These are phyloP conservation scores for Aspergillus sp. DNA, from an alignment of 2,329 filamentous ascomycete genomes.

Conservation along the genomic window DNA sequence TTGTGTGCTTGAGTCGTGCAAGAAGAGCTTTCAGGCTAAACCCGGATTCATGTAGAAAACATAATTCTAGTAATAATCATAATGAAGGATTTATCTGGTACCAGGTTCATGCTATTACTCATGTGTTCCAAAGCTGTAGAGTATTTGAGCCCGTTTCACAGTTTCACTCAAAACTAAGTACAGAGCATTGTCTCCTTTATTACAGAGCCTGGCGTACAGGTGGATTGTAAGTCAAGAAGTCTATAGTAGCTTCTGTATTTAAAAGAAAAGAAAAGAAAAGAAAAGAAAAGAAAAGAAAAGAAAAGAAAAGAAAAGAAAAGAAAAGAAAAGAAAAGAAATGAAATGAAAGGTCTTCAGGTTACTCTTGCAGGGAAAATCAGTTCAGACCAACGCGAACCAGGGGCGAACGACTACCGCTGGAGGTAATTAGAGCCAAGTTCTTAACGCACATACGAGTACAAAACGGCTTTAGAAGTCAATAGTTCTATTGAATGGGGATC, in stretches of 20 bases:
- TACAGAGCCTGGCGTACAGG: not conserved
- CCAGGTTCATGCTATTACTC: not conserved
- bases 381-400: not conserved
- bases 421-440: not conserved
- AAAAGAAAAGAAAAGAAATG: too few relatives aligned
- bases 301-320: not conserved
- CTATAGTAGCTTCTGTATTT: not conserved
- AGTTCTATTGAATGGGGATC: conserved; percentile 13
- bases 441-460: not conserved
- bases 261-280: too few relatives aligned
- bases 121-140: not conserved
- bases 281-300: too few relatives aligned
- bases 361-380: not conserved
- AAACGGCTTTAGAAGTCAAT: not conserved
- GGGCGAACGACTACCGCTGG: not conserved
- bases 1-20: not conserved
- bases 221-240: not conserved
- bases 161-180: not conserved
- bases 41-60: not conserved
- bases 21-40: not conserved
- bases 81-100: not conserved
- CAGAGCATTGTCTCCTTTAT: not conserved
- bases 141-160: not conserved
- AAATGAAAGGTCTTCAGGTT: not conserved
- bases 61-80: not conserved